phyloP scores from a whole-genome alignment of 768 basidiomycete genomes.

The Pleurotus ostreatus region DNA sequence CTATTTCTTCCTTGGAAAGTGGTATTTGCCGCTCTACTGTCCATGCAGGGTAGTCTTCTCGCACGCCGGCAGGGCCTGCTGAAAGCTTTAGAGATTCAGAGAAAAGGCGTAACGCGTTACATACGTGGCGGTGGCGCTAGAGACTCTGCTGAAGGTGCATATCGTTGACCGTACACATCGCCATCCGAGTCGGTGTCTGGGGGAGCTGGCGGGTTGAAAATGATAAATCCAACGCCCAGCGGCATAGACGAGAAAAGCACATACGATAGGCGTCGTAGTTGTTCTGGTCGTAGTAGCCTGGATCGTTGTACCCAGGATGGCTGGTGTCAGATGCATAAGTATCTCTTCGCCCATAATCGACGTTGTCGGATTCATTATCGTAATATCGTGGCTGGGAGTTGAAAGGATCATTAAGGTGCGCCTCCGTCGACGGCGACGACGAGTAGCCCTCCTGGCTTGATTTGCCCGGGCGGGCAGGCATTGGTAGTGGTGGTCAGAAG shows the following conservation, averaged over 20 bases:
- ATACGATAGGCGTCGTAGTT: constrained; percentile 64
- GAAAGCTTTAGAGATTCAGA: constrained; percentile 41
- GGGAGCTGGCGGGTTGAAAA: constrained; percentile 42
- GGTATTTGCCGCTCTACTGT: constrained; percentile 87
- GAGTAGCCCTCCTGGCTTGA: constrained; percentile 62
- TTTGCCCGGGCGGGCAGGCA: constrained; percentile 55
- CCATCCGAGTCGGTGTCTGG: constrained; percentile 85
- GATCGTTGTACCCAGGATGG: constrained; percentile 56
- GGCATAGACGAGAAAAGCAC: constrained; percentile 12
- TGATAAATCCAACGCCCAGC: constrained; percentile 16
- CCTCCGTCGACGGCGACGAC: constrained; percentile 52
- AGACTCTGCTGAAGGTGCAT: constrained; percentile 74
- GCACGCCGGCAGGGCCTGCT: constrained; percentile 45
- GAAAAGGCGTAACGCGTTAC: constrained; percentile 14
- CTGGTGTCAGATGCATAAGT: constrained; percentile 71
- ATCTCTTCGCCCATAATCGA: constrained; percentile 62
- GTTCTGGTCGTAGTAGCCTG: constrained; percentile 61
- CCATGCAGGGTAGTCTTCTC: constrained; percentile 96
- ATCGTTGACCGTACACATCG: constrained; percentile 66
- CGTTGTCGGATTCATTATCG: constrained; percentile 73
- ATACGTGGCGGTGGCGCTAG: constrained; percentile 52
- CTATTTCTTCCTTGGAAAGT: constrained; percentile 98
- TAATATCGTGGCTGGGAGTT: constrained; percentile 51
- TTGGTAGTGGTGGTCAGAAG: constrained; percentile 25
- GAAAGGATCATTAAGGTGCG: constrained; percentile 69